Evolutionary conservation across 306 rosid species (phyloP).

Genomic region (Dalbergia oliveri): DNA sequence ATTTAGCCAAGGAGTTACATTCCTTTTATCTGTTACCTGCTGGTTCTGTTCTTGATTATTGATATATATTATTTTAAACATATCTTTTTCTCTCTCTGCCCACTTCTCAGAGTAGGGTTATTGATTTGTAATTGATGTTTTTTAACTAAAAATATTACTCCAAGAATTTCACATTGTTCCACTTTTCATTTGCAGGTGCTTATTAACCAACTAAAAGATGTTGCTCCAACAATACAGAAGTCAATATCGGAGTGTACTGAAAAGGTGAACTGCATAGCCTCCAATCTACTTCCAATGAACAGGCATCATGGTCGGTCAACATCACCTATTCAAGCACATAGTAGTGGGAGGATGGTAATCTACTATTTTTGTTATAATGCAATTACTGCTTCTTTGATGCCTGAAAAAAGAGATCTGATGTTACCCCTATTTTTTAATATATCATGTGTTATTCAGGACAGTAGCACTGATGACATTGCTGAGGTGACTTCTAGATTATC

Average conservation of each 20-base stretch:
- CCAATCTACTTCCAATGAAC: constrained; percentile 73
- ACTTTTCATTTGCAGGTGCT: constrained; percentile 71
- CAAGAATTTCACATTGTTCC: constrained; percentile 40
- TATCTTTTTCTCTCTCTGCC: constrained; percentile 7
- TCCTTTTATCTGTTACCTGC: constrained; percentile 29
- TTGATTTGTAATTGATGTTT: constrained; percentile 31
- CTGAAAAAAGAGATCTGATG: constrained; percentile 30
- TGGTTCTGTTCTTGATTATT: constrained; percentile 24
- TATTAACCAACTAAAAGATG: constrained; percentile 96
- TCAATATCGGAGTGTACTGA: constrained; percentile 98
- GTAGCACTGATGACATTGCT: constrained; percentile 70
- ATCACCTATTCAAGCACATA: constrained; percentile 82
- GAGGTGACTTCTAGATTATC: constrained; percentile 83
- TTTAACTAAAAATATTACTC: constrained; percentile 18
- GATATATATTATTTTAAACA: not conserved
- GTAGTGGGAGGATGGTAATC: constrained; percentile 85
- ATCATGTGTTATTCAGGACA: constrained; percentile 65
- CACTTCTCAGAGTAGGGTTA: constrained; percentile 1
- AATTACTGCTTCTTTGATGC: constrained; percentile 18
- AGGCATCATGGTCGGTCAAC: constrained; percentile 71
- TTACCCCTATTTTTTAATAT: constrained; percentile 7
- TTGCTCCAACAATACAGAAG: constrained; percentile 92
- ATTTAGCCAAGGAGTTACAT: constrained; percentile 13
- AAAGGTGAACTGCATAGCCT: constrained; percentile 76
- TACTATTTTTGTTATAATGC: constrained; percentile 19